Conservation (phyloP, 1,284 basidiomycete species). For the Puccinia hordei region DNA sequence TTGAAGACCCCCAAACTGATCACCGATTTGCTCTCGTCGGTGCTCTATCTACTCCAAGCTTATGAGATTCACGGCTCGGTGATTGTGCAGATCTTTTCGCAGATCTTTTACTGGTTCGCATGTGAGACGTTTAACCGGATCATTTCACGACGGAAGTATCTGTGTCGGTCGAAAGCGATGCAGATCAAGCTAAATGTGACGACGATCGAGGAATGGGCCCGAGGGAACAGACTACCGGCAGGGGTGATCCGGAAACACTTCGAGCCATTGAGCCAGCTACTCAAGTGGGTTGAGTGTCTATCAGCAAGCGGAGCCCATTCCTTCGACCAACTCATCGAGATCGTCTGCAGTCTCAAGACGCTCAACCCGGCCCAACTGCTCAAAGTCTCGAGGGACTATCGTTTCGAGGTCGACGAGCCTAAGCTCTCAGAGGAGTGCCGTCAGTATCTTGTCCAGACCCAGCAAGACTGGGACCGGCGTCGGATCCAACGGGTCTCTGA, state of each 20-base stretch:
- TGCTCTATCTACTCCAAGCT: slow-evolving; percentile 79
- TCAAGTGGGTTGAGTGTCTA: slow-evolving; percentile 82
- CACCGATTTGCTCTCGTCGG: slow-evolving; percentile 79
- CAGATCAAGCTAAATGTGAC: slow-evolving; percentile 88
- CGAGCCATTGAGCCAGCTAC: slow-evolving; percentile 77
- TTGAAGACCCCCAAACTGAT: slow-evolving; percentile 60
- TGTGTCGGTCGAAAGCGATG: slow-evolving; percentile 84
- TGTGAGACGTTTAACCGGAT: slow-evolving; percentile 93
- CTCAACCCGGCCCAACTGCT: slow-evolving; percentile 95
- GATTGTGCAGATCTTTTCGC: slow-evolving; percentile 87
- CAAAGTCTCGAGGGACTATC: slow-evolving; percentile 86
- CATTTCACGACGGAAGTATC: slow-evolving; percentile 83
- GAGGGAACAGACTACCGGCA: slow-evolving; percentile 72
- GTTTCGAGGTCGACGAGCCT: slow-evolving; percentile 88
- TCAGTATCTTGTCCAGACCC: slow-evolving; percentile 88
- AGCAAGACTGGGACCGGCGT: slow-evolving; percentile 92
- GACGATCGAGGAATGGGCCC: slow-evolving; percentile 87
- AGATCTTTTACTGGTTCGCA: slow-evolving; percentile 82
- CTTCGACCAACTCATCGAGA: slow-evolving; percentile 69
- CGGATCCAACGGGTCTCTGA: slow-evolving; percentile 78
- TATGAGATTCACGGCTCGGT: slow-evolving; percentile 90
- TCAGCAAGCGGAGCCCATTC: slow-evolving; percentile 71
- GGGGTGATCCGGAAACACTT: slow-evolving; percentile 77
- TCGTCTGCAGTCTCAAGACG: slow-evolving; percentile 76
- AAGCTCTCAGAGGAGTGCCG: slow-evolving; percentile 90